Conservation (phyloP, 2,329 filamentous ascomycete species). For the Alternaria rosae region DNA sequence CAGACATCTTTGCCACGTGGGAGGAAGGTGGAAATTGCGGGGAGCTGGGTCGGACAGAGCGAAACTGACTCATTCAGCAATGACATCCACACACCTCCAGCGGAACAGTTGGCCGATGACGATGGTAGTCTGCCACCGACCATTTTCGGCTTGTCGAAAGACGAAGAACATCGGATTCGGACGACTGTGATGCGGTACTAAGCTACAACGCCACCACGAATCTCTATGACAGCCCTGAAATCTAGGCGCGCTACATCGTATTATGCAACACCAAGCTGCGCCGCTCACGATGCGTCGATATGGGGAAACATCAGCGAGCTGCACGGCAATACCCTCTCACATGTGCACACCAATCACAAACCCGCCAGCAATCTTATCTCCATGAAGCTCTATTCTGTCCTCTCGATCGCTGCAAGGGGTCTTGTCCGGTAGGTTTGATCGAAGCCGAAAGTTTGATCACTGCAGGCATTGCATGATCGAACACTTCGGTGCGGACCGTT, state of each 20-base stretch:
- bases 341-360: neutral
- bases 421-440: neutral
- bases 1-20: neutral
- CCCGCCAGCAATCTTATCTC: neutral
- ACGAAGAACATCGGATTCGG: neutral
- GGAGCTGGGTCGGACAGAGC: neutral
- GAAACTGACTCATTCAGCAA: conserved; percentile 1
- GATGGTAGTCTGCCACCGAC: neutral
- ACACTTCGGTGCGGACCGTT: conserved; percentile 5
- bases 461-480: conserved; percentile 1
- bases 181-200: neutral
- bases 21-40: conserved; percentile 3
- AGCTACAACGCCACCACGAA: neutral
- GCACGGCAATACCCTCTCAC: neutral
- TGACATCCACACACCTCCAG: neutral
- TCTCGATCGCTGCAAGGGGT: conserved; percentile 2
- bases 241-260: neutral
- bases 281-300: neutral
- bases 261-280: neutral
- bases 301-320: neutral
- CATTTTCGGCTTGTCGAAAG: neutral
- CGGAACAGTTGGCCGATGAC: neutral
- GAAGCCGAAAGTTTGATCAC: neutral
- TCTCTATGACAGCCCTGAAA: neutral
- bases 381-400: neutral